Percentiles rank a stretch among this genome's conserved stretches.
Evolutionary conservation across 768 basidiomycete species (phyloP).

Genomic region (Thelephora aurantiotincta): DNA sequence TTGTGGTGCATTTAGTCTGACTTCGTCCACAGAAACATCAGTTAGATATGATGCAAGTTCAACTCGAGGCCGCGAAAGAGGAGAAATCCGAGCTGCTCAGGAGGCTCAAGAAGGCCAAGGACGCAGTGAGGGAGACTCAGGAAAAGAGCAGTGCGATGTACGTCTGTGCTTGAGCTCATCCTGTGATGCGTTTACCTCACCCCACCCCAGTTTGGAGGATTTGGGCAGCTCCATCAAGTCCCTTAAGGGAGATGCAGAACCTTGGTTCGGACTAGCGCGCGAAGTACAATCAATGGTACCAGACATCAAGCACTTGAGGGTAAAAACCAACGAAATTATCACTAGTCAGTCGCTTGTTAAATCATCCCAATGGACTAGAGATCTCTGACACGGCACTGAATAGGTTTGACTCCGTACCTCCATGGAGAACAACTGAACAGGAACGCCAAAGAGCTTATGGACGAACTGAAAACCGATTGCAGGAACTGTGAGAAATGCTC

Average conservation of each 20-base stretch:
- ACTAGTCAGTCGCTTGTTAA: too few species aligned
- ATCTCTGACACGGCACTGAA: too few species aligned
- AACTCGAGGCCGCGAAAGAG: conserved; percentile 7
- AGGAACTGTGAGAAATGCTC: conserved; percentile 8
- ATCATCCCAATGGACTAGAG: too few species aligned
- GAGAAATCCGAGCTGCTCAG: conserved; percentile 14
- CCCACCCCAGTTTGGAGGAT: conserved; percentile 10
- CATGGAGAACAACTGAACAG: too few species aligned
- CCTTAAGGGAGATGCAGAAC: conserved; percentile 13
- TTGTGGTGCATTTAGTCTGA: background rate
- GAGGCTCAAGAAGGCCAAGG: conserved; percentile 13
- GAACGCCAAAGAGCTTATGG: conserved; percentile 7
- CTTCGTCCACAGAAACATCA: conserved; percentile 11
- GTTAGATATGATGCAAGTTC: conserved; percentile 10
- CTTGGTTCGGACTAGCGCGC: conserved; percentile 8
- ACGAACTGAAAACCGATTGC: conserved; percentile 11
- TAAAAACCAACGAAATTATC: background rate
- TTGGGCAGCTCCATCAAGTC: conserved; percentile 7
- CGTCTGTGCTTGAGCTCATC: background rate
- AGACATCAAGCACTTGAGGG: conserved; percentile 11
- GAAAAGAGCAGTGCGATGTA: conserved; percentile 13
- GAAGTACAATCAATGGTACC: conserved; percentile 10
- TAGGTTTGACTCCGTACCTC: too few species aligned
- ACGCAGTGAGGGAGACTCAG: conserved; percentile 11
- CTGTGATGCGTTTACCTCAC: background rate